Base-by-base conservation (phyloP, 371 early-diverging fungal genomes). In the Mycotypha africana region DNA sequence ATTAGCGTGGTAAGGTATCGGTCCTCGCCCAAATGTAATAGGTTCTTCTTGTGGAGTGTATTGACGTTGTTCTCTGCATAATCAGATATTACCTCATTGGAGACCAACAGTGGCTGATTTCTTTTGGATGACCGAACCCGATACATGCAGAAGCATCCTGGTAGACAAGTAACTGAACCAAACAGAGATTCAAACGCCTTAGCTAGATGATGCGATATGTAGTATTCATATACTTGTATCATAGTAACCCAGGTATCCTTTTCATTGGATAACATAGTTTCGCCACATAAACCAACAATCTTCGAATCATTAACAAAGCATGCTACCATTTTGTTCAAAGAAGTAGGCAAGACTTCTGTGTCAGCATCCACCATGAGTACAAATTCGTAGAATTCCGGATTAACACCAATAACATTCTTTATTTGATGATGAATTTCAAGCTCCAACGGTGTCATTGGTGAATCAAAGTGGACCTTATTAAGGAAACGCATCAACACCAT, bases 41-140 rank as follows among this genome's bases (percentile, higher is more conserved):
- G 74, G 61, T 99, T 99, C 78, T 99, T 99, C 68, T 97, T 92
- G 78, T 99, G 99, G 19, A 99, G 71, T 0, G 99, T 99, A 52
- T 94, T 91, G 17, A 97, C 93, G 37, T 87, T 83, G 63, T 88
- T 93, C 38, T 89, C 89, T 6, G 90, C 86, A 66, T 99, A 99
- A 44, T 98, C 95, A 30, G 84, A 70, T 45, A 99, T 83, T 21
- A 99, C 82, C 45, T 84, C 81, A 30, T 93, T 91, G 22, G 92
- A 74, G 21, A 93, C 84, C 17, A 99, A 67, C 26, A 99, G 67
- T 9, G 99, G 99, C 37, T 84, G 78, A 33, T 86, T 84, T 34
- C 87, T 84, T 44, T 78, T 81, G 0, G 86, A 74, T 0, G 92
- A 83, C 28, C 91, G 87, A 21, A 97, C 74, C 87, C 89, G 81